phyloP scores from a whole-genome alignment of 2,329 filamentous ascomycete species.

The Ilyonectria robusta region DNA sequence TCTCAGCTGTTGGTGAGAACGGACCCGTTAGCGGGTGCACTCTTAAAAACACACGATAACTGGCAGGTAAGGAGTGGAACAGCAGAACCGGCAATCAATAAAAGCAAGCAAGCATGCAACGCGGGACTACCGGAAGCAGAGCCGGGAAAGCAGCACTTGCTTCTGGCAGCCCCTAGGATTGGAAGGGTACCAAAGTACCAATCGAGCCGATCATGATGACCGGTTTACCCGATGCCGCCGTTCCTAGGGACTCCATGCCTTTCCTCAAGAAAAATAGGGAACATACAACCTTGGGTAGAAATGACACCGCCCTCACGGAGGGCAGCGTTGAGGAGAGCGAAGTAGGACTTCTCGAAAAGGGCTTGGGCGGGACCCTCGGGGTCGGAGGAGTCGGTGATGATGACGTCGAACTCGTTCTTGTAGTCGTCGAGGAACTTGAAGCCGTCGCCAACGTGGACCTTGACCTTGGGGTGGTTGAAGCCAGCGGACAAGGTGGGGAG shows the following conservation, averaged over 20 bases:
- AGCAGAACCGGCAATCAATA: constrained; percentile 38
- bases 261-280: constrained; percentile 71
- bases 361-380: constrained; percentile 96
- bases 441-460: constrained; percentile 93
- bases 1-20: constrained; percentile 79
- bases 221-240: constrained; percentile 47
- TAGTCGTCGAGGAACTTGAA: constrained; percentile 98
- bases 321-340: constrained; percentile 91
- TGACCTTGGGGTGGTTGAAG: constrained; percentile 94
- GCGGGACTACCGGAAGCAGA: constrained; percentile 56
- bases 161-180: constrained; percentile 53
- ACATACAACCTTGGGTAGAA: constrained; percentile 99
- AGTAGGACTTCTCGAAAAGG: constrained; percentile 99
- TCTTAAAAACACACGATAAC: constrained; percentile 29
- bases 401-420: constrained; percentile 98
- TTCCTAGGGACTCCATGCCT: constrained; percentile 56
- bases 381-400: constrained; percentile 99
- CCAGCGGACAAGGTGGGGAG: constrained; percentile 94
- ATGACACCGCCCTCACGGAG: constrained; percentile 97
- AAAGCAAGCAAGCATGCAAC: constrained; percentile 43
- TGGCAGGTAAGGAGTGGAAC: constrained; percentile 36
- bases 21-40: constrained; percentile 37
- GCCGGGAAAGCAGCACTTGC: constrained; percentile 58
- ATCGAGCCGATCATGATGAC: constrained; percentile 46
- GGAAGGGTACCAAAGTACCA: constrained; percentile 45